phyloP scores from a whole-genome alignment of 2,329 filamentous ascomycete genomes.

The Fusarium acutatum region DNA sequence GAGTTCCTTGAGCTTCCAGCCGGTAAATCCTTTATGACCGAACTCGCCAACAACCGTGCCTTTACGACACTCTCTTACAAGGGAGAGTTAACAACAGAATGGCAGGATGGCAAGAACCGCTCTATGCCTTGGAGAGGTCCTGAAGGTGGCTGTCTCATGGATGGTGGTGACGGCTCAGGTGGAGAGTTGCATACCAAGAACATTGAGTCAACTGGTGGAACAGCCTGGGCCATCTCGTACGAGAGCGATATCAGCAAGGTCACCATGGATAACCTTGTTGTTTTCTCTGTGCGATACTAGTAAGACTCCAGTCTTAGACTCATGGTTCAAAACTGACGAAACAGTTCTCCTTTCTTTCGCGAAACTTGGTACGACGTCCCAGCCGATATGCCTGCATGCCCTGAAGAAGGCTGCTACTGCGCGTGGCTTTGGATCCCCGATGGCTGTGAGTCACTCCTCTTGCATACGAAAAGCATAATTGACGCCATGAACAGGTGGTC shows the following conservation, averaged over 20 bases:
- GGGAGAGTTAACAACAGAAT: slow-evolving; percentile 49
- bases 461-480: background rate
- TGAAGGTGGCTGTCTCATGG: slow-evolving; percentile 39
- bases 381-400: slow-evolving; percentile 39
- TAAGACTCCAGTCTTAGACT: slow-evolving; percentile 34
- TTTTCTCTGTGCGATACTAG: slow-evolving; percentile 57
- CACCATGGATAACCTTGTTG: slow-evolving; percentile 60
- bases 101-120: slow-evolving; percentile 58
- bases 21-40: slow-evolving; percentile 57
- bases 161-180: slow-evolving; percentile 47
- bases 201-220: slow-evolving; percentile 53
- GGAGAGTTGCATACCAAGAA: slow-evolving; percentile 59
- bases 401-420: slow-evolving; percentile 43
- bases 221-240: slow-evolving; percentile 61
- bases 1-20: slow-evolving; percentile 56
- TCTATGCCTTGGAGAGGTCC: slow-evolving; percentile 56
- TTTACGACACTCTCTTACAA: slow-evolving; percentile 57
- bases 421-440: slow-evolving; percentile 46
- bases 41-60: slow-evolving; percentile 60
- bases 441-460: slow-evolving; percentile 29
- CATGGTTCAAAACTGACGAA: background rate
- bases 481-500: slow-evolving; percentile 22
- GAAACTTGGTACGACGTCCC: slow-evolving; percentile 43
- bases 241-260: slow-evolving; percentile 56
- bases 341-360: slow-evolving; percentile 43